phyloP scores from a whole-genome alignment of 2,329 filamentous ascomycete genomes.

The Myotisia sp. region DNA sequence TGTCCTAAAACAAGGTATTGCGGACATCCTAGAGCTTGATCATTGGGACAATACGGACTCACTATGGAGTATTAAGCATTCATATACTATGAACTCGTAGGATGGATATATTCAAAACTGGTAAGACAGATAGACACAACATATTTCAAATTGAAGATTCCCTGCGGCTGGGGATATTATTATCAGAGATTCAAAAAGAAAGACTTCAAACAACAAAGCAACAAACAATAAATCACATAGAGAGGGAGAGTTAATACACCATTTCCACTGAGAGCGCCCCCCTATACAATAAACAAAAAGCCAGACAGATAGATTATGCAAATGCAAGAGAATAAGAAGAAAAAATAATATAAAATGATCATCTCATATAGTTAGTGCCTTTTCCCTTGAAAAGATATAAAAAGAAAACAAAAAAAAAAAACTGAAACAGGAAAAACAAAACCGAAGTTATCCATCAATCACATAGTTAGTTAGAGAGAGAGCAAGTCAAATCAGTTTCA shows the following conservation, averaged over 20 bases:
- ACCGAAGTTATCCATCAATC: background rate
- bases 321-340: constrained; percentile 5
- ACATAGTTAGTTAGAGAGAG: background rate
- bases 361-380: constrained; percentile 9
- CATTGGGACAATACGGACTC: no score
- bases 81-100: no score
- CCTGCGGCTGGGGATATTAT: no score
- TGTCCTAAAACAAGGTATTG: no score
- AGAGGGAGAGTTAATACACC: background rate
- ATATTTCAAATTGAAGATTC: no score
- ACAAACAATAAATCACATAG: no score
- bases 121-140: no score
- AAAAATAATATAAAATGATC: constrained; percentile 7
- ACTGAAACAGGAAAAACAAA: constrained; percentile 7
- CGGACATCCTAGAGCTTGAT: no score
- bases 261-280: background rate
- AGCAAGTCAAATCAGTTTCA: background rate
- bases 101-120: no score
- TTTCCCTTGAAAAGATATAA: constrained; percentile 1
- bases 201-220: no score
- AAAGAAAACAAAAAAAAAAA: constrained; percentile 1
- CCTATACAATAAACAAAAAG: constrained; percentile 1
- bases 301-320: constrained; percentile 4
- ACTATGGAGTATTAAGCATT: no score
- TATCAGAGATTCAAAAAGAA: no score